Percentiles rank a stretch among this genome's conserved stretches.
These are phyloP conservation scores for Hypoxylon intermedium DNA, from an alignment of 495 filamentous ascomycete species.

Conservation along the genomic window DNA sequence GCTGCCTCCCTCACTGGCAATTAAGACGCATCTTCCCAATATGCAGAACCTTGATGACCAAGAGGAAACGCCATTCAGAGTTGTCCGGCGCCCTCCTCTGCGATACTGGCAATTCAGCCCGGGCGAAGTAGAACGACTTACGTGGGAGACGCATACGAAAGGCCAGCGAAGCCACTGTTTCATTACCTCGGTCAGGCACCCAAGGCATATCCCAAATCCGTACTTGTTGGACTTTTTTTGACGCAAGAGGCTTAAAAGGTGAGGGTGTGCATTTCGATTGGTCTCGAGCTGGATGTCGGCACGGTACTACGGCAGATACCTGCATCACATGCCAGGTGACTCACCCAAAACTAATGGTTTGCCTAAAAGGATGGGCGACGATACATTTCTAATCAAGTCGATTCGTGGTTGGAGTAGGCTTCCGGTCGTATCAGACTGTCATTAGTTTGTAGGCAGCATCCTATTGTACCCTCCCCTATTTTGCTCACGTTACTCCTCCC, in stretches of 20 bases:
- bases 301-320: slow-evolving; percentile 4
- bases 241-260: not conserved
- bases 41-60: slow-evolving; percentile 24
- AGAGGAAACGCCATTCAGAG: slow-evolving; percentile 23
- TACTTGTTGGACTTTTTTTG: slow-evolving; percentile 37
- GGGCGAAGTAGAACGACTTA: slow-evolving; percentile 41
- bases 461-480: slow-evolving; percentile 14
- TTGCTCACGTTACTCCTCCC: slow-evolving; percentile 1
- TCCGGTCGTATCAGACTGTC: slow-evolving; percentile 9
- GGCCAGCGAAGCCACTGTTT: slow-evolving; percentile 33
- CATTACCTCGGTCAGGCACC: slow-evolving; percentile 25
- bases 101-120: slow-evolving; percentile 43
- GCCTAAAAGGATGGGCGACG: not conserved
- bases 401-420: not conserved
- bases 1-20: slow-evolving; percentile 35
- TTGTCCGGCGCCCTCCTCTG: slow-evolving; percentile 34
- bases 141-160: slow-evolving; percentile 37
- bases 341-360: slow-evolving; percentile 1
- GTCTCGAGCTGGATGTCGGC: not conserved
- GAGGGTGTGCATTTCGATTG: slow-evolving; percentile 9
- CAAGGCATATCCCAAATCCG: slow-evolving; percentile 33
- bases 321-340: slow-evolving; percentile 17
- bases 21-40: slow-evolving; percentile 28
- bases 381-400: slow-evolving; percentile 1
- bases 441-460: slow-evolving; percentile 6